Base-by-base conservation (phyloP, 805 yeast genomes). In the Scheffersomyces stipitis region DNA sequence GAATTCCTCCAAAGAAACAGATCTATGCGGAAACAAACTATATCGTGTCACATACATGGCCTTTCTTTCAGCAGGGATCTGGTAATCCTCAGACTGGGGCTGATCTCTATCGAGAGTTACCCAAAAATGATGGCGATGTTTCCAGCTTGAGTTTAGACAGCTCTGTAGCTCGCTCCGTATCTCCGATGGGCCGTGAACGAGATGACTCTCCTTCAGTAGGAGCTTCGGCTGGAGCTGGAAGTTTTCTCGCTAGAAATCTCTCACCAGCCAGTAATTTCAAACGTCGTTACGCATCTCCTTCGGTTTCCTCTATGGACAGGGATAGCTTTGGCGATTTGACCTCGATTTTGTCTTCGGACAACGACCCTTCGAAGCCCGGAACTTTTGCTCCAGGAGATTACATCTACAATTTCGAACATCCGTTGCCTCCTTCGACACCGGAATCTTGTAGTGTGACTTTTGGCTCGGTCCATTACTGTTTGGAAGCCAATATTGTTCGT, bases 381-480 rank as follows among this genome's bases (percentile, higher is more conserved):
- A 37, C 33, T 3, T 90, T 91, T 48, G 69, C 74, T 15, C 88
- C 95, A 0, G 99, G 98, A 15, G 97, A 90, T 52, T 93, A 93
- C 54, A 74, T 88, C 31, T 93, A 91, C 66, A 84, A 87, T 41
- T 91, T 93, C 60, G 99, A 93, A 60, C 86, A 89, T 40, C 83
- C 95, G 4, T 71, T 93, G 18, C 91, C 86, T 4, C 76, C 90
- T 8, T 78, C 85, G 10, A 69, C 82, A 18, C 97, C 97, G 0
- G 99, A 93, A 58, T 54, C 95, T 0, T 74, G 84, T 3, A 64
- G 67, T 26, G 87, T 87, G 10, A 80, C 89, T 4, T 89, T 87
- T 62, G 99, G 99, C 1, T 71, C 76, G 10, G 95, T 89, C 2
- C 54, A 62, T 24, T 93, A 95, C 62, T 60, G 58, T 30, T 66